These are phyloP conservation scores for Penicillium paneum DNA, from an alignment of 2,329 filamentous ascomycete species.

Conservation along the genomic window DNA sequence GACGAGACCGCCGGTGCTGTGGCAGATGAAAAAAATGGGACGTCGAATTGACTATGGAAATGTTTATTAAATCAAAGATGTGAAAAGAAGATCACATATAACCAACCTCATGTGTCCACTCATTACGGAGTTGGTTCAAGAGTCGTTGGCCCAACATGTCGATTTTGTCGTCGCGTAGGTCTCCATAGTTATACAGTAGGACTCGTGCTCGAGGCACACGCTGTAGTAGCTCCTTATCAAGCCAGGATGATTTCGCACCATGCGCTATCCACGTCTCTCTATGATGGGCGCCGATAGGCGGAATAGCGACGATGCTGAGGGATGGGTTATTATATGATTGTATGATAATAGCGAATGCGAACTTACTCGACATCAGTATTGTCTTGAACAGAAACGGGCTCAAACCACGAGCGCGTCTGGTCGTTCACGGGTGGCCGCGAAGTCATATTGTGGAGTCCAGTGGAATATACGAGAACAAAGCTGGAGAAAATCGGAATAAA, in stretches of 20 bases:
- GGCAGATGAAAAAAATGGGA: slow-evolving; percentile 59
- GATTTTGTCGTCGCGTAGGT: slow-evolving; percentile 25
- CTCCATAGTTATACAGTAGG: slow-evolving; percentile 30
- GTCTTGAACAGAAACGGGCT: slow-evolving; percentile 10
- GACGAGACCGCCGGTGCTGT: slow-evolving; percentile 60
- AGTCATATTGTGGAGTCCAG: slow-evolving; percentile 10
- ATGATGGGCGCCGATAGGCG: slow-evolving; percentile 35
- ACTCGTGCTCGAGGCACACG: slow-evolving; percentile 27
- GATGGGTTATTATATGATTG: background rate
- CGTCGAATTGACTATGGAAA: slow-evolving; percentile 31
- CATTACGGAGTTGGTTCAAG: slow-evolving; percentile 22
- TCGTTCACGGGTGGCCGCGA: background rate
- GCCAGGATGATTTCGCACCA: slow-evolving; percentile 24
- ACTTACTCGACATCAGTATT: slow-evolving; percentile 30
- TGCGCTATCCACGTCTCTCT: slow-evolving; percentile 27
- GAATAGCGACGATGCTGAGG: slow-evolving; percentile 35
- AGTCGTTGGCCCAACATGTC: slow-evolving; percentile 26
- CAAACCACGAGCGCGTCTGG: slow-evolving; percentile 14
- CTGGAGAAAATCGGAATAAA: background rate
- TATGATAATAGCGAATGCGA: background rate
- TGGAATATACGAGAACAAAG: background rate
- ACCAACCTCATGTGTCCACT: slow-evolving; percentile 22
- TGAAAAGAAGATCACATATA: background rate
- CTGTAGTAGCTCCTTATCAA: slow-evolving; percentile 22
- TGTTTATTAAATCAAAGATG: background rate